Percentiles rank a stretch among this genome's conserved stretches.
Conservation (phyloP, 768 basidiomycete species). For the Galerina marginata region DNA sequence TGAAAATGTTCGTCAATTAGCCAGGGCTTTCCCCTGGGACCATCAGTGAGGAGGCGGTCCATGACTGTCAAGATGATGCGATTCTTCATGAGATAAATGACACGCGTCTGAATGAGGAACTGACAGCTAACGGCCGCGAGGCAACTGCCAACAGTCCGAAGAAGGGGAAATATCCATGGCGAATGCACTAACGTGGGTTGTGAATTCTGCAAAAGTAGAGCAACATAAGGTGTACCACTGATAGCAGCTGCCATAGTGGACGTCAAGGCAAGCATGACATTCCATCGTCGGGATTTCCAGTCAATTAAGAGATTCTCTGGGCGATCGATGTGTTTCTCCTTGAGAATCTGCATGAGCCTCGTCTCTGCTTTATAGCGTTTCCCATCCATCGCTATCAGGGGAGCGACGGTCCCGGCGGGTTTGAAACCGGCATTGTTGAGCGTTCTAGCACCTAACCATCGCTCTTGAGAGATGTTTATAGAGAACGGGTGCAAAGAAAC, state of each 20-base stretch:
- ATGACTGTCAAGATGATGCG: conserved; percentile 4
- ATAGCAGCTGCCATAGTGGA: background rate
- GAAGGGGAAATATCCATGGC: background rate
- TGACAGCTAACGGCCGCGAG: background rate
- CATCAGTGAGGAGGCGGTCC: background rate
- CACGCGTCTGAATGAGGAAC: background rate
- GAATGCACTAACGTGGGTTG: background rate
- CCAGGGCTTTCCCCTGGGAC: background rate
- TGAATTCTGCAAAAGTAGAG: background rate
- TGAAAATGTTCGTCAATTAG: background rate
- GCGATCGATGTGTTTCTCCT: background rate
- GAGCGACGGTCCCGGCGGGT: background rate
- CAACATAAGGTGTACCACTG: background rate
- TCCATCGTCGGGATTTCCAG: conserved; percentile 1
- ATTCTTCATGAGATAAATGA: background rate
- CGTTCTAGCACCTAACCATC: background rate
- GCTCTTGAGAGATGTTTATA: background rate
- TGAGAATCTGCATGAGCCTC: background rate
- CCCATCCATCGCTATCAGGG: background rate
- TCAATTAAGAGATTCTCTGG: background rate
- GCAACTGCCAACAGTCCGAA: background rate
- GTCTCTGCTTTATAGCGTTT: background rate
- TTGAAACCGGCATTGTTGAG: background rate
- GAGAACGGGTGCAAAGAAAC: background rate
- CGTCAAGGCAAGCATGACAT: background rate